Evolutionary conservation across 2,329 filamentous ascomycete genomes (phyloP).

Genomic region (Dothiorella sarmentorum): DNA sequence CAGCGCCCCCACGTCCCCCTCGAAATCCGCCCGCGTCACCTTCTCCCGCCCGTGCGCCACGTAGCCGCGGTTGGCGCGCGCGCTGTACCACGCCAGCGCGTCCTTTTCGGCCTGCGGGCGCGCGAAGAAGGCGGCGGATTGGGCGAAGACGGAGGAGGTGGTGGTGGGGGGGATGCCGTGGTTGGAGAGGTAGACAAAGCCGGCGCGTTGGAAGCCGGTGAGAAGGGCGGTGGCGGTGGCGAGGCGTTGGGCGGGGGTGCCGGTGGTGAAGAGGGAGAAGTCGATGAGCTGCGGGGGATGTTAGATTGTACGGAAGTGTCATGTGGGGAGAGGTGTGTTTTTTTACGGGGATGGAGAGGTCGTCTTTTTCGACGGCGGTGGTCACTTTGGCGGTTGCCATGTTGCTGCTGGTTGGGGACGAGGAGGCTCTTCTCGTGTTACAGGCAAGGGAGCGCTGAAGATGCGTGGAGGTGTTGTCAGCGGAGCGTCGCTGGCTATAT

Average conservation of each 20-base stretch:
- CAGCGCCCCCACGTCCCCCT: slow-evolving; percentile 35
- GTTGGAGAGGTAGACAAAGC: slow-evolving; percentile 85
- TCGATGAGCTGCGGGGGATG: slow-evolving; percentile 62
- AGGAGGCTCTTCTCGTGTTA: not conserved
- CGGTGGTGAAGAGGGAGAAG: slow-evolving; percentile 69
- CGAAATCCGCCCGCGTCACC: slow-evolving; percentile 35
- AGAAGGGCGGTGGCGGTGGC: slow-evolving; percentile 70
- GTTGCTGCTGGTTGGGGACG: too few species aligned
- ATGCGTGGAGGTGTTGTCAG: not conserved
- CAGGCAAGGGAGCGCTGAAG: not conserved
- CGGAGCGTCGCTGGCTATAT: not conserved
- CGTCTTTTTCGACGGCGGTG: slow-evolving; percentile 38
- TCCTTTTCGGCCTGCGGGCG: slow-evolving; percentile 38
- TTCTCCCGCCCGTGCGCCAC: slow-evolving; percentile 44
- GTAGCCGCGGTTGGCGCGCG: slow-evolving; percentile 50
- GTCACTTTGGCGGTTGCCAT: slow-evolving; percentile 25
- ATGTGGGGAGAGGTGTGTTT: not conserved
- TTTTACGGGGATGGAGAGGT: slow-evolving; percentile 38
- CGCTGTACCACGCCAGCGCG: slow-evolving; percentile 40
- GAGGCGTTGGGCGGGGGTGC: slow-evolving; percentile 57
- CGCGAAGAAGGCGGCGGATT: slow-evolving; percentile 38
- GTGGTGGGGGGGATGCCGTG: slow-evolving; percentile 64
- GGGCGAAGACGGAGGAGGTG: slow-evolving; percentile 59
- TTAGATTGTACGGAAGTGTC: not conserved
- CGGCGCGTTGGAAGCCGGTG: slow-evolving; percentile 76